These are phyloP conservation scores for Aspergillus uvarum DNA, from an alignment of 2,329 filamentous ascomycete species.

Conservation along the genomic window DNA sequence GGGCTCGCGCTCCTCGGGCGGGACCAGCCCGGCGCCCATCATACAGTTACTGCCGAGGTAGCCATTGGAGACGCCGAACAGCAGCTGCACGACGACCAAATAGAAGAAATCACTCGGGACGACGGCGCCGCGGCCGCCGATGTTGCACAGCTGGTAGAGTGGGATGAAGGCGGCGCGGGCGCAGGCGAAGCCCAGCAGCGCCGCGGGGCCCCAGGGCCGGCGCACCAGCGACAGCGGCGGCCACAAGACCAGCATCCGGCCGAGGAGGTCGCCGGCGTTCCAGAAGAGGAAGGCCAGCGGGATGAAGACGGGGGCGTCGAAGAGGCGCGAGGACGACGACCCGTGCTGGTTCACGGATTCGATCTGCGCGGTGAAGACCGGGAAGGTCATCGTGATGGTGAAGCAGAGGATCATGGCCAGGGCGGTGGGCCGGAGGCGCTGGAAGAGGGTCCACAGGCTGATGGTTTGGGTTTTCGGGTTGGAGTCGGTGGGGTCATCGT, in stretches of 20 bases:
- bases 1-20: constrained; percentile 78
- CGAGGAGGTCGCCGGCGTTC: constrained; percentile 84
- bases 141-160: constrained; percentile 86
- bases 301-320: constrained; percentile 72
- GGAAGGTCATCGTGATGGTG: constrained; percentile 86
- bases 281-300: constrained; percentile 88
- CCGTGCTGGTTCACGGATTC: constrained; percentile 43
- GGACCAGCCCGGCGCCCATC: constrained; percentile 84
- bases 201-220: constrained; percentile 62
- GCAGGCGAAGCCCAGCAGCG: constrained; percentile 68
- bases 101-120: constrained; percentile 86
- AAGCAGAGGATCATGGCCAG: constrained; percentile 80
- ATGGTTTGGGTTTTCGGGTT: constrained; percentile 43
- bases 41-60: constrained; percentile 85
- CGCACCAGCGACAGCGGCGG: constrained; percentile 58
- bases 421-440: constrained; percentile 76
- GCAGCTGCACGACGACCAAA: constrained; percentile 74
- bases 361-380: constrained; percentile 79
- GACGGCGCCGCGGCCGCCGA: constrained; percentile 70
- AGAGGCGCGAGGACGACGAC: constrained; percentile 54
- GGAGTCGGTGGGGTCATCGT: constrained; percentile 28
- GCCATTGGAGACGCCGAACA: constrained; percentile 83
- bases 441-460: constrained; percentile 65
- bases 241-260: constrained; percentile 67
- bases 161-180: constrained; percentile 72